Percentiles rank a stretch among this genome's conserved stretches.
These are phyloP conservation scores for Arthrobotrys iridis DNA, from an alignment of 2,329 filamentous ascomycete genomes.

Conservation along the genomic window DNA sequence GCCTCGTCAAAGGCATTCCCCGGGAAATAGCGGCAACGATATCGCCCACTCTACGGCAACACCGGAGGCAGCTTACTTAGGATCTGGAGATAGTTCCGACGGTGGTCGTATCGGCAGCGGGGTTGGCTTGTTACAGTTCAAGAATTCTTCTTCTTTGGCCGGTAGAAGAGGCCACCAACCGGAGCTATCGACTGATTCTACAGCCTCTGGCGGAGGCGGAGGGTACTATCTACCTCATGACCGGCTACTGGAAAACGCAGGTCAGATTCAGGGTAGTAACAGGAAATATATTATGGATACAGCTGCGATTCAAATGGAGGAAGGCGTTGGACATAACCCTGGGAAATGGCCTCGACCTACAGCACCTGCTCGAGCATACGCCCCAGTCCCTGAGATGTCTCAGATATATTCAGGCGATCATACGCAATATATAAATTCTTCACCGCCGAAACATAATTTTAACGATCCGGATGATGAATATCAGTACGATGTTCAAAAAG, in stretches of 20 bases:
- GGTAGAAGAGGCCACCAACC: constrained; percentile 43
- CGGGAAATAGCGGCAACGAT: constrained; percentile 21
- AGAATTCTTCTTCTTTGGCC: constrained; percentile 16
- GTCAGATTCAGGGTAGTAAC: constrained; percentile 43
- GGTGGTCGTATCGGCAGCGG: constrained; percentile 19
- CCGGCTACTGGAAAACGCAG: constrained; percentile 33
- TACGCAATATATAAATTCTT: constrained; percentile 46
- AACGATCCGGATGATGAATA: constrained; percentile 50
- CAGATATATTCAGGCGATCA: constrained; percentile 50
- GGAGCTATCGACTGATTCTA: constrained; percentile 48
- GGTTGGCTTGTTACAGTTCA: constrained; percentile 39
- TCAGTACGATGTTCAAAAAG: constrained; percentile 48
- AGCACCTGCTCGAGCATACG: constrained; percentile 34
- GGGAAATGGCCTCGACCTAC: constrained; percentile 40
- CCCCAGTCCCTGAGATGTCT: constrained; percentile 48
- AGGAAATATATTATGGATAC: constrained; percentile 48
- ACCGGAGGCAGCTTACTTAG: constrained; percentile 29
- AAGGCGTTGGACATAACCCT: constrained; percentile 14
- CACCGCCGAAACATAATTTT: constrained; percentile 50
- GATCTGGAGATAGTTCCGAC: constrained; percentile 10
- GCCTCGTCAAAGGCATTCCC: constrained; percentile 34
- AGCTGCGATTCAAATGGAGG: constrained; percentile 46
- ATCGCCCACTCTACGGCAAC: neutral
- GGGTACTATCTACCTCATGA: constrained; percentile 43
- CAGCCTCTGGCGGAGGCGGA: constrained; percentile 26